These are phyloP conservation scores for Phlyctochytrium arcticum DNA, from an alignment of 192 early-diverging fungal genomes.

Conservation along the genomic window DNA sequence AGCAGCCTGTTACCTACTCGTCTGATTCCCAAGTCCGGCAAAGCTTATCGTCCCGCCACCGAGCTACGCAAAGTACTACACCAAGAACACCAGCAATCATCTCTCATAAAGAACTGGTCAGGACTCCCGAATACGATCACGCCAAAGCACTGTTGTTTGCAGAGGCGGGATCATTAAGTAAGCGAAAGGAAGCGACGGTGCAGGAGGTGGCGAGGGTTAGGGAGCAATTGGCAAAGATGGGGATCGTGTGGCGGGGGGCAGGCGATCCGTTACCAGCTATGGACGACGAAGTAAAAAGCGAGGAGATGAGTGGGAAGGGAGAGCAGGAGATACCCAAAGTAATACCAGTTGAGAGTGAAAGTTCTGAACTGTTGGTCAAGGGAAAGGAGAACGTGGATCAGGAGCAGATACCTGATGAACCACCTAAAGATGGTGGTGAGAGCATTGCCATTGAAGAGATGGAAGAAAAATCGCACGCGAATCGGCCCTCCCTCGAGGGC, in stretches of 20 bases:
- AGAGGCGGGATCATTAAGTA: slow-evolving; percentile 1
- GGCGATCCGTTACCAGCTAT: too few species aligned
- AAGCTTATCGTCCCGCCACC: slow-evolving; percentile 34
- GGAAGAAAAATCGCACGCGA: slow-evolving; percentile 17
- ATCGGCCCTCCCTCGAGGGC: neutral
- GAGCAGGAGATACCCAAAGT: neutral
- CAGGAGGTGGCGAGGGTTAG: slow-evolving; percentile 17
- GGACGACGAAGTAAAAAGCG: too few species aligned
- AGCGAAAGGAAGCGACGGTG: slow-evolving; percentile 13
- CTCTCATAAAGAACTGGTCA: too few species aligned
- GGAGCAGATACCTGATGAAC: neutral
- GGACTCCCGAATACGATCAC: too few species aligned
- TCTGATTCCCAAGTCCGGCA: slow-evolving; percentile 17
- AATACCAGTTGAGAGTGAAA: neutral
- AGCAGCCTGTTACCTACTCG: slow-evolving; percentile 16
- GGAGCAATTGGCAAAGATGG: slow-evolving; percentile 10
- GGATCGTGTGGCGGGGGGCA: slow-evolving; percentile 9
- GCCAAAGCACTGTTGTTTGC: neutral
- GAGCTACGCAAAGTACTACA: slow-evolving; percentile 8
- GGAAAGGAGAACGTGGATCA: neutral
- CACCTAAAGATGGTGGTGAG: neutral
- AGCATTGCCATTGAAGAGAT: slow-evolving; percentile 11
- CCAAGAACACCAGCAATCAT: too few species aligned
- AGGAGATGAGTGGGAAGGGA: neutral
- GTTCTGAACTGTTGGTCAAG: neutral